Percentiles rank a stretch among this genome's conserved stretches.
phyloP scores from a whole-genome alignment of 495 filamentous ascomycete genomes.

The Neurospora hispaniola region DNA sequence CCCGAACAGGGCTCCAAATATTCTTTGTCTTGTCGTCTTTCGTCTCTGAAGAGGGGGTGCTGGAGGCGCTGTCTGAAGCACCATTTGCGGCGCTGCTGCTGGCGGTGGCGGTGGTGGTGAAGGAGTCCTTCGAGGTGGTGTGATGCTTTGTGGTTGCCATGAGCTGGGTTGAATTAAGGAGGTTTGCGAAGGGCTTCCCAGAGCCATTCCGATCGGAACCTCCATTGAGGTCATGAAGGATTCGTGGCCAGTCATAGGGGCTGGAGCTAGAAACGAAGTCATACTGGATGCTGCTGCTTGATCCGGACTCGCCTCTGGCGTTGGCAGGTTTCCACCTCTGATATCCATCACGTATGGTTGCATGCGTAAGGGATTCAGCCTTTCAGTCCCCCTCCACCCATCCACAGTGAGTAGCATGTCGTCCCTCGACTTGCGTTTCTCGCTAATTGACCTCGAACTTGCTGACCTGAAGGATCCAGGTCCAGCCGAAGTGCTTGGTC shows the following conservation, averaged over 20 bases:
- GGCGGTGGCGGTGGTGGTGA: slow-evolving; percentile 15
- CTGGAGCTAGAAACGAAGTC: not conserved
- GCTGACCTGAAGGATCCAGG: slow-evolving; percentile 10
- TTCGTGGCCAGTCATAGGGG: slow-evolving; percentile 26
- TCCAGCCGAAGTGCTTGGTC: slow-evolving; percentile 34
- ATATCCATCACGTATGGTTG: slow-evolving; percentile 11
- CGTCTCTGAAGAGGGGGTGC: slow-evolving; percentile 26
- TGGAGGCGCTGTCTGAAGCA: not conserved
- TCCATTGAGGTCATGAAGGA: slow-evolving; percentile 24
- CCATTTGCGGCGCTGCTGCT: slow-evolving; percentile 4
- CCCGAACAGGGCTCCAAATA: slow-evolving; percentile 40
- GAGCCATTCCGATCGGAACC: slow-evolving; percentile 45
- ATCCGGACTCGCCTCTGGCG: slow-evolving; percentile 32
- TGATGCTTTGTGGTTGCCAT: slow-evolving; percentile 14
- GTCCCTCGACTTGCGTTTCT: slow-evolving; percentile 37
- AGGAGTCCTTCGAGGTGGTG: slow-evolving; percentile 7
- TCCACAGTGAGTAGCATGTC: slow-evolving; percentile 31
- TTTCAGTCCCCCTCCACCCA: slow-evolving; percentile 10
- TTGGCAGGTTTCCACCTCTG: slow-evolving; percentile 27
- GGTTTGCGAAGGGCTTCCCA: slow-evolving; percentile 39
- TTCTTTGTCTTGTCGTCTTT: slow-evolving; percentile 37
- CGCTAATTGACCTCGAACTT: slow-evolving; percentile 16
- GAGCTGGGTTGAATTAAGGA: slow-evolving; percentile 6
- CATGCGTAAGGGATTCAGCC: slow-evolving; percentile 10
- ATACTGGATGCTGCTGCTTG: not conserved